A percentile compares a stretch with the other conserved stretches of the same genome.
phyloP scores from a whole-genome alignment of 2,329 filamentous ascomycete species.

The Cladosporium oxysporum region DNA sequence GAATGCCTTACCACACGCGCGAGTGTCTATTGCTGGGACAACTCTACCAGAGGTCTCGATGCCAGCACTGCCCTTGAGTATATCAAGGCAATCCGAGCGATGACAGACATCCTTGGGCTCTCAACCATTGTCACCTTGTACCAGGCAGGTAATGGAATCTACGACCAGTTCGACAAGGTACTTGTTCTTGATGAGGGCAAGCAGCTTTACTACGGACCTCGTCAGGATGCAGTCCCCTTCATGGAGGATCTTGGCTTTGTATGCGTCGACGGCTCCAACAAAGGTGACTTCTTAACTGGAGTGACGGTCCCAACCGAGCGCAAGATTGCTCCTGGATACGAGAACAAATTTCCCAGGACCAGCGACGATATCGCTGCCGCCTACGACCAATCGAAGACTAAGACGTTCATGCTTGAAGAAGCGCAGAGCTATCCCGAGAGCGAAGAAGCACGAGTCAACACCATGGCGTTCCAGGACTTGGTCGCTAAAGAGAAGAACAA shows the following conservation, averaged over 20 bases:
- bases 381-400: slow-evolving; percentile 58
- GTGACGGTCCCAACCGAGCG: slow-evolving; percentile 59
- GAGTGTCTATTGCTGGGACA: slow-evolving; percentile 67
- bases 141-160: slow-evolving; percentile 70
- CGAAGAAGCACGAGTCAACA: slow-evolving; percentile 52
- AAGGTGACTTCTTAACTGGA: slow-evolving; percentile 66
- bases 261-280: slow-evolving; percentile 62
- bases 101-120: slow-evolving; percentile 64
- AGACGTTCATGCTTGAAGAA: slow-evolving; percentile 49
- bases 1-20: slow-evolving; percentile 61
- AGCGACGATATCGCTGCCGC: slow-evolving; percentile 46
- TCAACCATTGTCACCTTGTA: slow-evolving; percentile 66
- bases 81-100: slow-evolving; percentile 59
- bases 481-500: slow-evolving; percentile 58
- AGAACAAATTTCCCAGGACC: slow-evolving; percentile 47
- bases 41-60: slow-evolving; percentile 66
- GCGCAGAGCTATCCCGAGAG: slow-evolving; percentile 61
- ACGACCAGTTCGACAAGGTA: slow-evolving; percentile 70
- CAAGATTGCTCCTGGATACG: slow-evolving; percentile 45
- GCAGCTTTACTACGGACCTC: slow-evolving; percentile 65
- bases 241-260: slow-evolving; percentile 67
- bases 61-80: slow-evolving; percentile 60
- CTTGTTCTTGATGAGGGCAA: slow-evolving; percentile 67
- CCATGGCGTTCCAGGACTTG: slow-evolving; percentile 55
- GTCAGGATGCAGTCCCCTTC: slow-evolving; percentile 60